phyloP scores from a whole-genome alignment of 78 protist species.

The Reticulomyxa filosa region DNA sequence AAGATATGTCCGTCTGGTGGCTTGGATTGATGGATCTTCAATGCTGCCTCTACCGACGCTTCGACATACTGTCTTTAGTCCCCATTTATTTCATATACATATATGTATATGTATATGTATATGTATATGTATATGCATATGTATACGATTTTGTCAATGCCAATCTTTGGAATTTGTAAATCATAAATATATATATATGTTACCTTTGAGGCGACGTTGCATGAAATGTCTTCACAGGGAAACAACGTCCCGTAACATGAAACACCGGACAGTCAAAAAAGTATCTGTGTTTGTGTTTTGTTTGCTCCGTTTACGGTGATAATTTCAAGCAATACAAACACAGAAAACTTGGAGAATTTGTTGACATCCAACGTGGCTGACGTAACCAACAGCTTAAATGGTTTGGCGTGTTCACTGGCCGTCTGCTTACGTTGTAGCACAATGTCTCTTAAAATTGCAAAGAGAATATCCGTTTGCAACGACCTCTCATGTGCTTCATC shows the following conservation, averaged over 20 bases:
- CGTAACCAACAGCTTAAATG: conserved; percentile 91
- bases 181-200: too few relatives aligned
- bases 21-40: neutral
- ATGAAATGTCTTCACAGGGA: too few relatives aligned
- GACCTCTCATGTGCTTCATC: conserved; percentile 3
- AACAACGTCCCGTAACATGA: too few relatives aligned
- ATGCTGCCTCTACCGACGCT: neutral
- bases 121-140: conserved; percentile 1
- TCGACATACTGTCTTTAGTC: neutral
- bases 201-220: too few relatives aligned
- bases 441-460: too few relatives aligned
- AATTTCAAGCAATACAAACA: too few relatives aligned
- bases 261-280: too few relatives aligned
- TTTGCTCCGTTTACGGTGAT: too few relatives aligned
- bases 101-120: neutral
- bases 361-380: conserved; percentile 93
- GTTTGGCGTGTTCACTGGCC: too few relatives aligned
- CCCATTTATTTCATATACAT: neutral
- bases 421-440: too few relatives aligned
- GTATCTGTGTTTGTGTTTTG: too few relatives aligned
- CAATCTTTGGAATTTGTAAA: neutral
- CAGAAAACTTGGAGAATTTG: conserved; percentile 53
- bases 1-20: neutral
- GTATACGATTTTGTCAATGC: neutral
- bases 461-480: neutral